Evolutionary conservation across 352 stramenopile genomes (phyloP), one percentile per base, ranked within the genome.

Genomic region (Phytopythium montanum): DNA sequence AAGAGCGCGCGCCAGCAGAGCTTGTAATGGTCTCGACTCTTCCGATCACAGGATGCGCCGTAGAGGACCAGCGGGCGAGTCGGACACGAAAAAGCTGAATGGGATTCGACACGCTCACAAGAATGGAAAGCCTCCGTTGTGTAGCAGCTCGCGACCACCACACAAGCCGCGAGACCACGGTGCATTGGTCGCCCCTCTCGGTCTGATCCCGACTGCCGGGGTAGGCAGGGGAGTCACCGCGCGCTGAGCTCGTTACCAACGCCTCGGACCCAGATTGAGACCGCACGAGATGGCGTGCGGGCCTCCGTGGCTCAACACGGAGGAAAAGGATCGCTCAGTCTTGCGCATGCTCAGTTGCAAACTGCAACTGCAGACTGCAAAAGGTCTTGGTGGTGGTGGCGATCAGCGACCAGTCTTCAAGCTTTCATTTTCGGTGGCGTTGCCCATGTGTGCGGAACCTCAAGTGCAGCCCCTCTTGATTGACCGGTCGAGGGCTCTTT

Each of bases 371-470:
- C 38, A 18, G 18, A 21, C 16, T 5, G 16, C 13, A 16, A 42
- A 5, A 36, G 26, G 46, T 16, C 3, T 7, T 4, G n/a, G 34
- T 0, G 46, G 46, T 1, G 13, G 46, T 23, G 26, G 46, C 29
- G 12, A 9, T 56, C 31, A 18, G 25, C 2, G 46, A n/a, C n/a
- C n/a, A n/a, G 28, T 21, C 50, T 56, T 56, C 50, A 56, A 56
- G 50, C 50, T 56, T 56, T 56, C 9, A 13, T 25, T 56, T 56
- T 56, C 50, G 50, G 50, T 56, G 50, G 31, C 31, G 50, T 56
- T 56, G 50, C 38, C n/a, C 5, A 26, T 31, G 29, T n/a, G 29
- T 2, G 7, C 28, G 31, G 50, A 53, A 53, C 26, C 26, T 53
- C 46, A 38, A 38, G 46, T 52, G 26, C 46, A 21, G 19, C 46